phyloP scores from a whole-genome alignment of 305 asterid genomes.

The Fraxinus ornus region DNA sequence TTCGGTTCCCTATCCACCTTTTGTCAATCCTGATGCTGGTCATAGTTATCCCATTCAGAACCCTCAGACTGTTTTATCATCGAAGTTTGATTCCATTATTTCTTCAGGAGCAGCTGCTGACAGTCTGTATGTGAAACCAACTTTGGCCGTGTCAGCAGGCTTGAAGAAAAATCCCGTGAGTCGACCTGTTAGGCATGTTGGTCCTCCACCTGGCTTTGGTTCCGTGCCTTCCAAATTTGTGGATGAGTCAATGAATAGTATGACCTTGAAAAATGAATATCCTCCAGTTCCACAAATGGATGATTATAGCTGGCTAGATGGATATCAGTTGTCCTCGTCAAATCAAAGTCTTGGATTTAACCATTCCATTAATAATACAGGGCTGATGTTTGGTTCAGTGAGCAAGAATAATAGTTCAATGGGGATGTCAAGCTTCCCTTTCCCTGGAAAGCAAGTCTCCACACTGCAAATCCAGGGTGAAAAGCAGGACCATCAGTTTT shows the following conservation, averaged over 20 bases:
- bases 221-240: constrained; percentile 62
- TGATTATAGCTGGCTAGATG: constrained; percentile 90
- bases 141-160: constrained; percentile 47
- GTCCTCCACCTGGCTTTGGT: constrained; percentile 99
- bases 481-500: constrained; percentile 46
- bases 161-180: constrained; percentile 81
- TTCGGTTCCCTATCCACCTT: constrained; percentile 54
- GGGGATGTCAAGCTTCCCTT: constrained; percentile 61
- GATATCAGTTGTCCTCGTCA: constrained; percentile 60
- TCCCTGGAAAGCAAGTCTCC: constrained; percentile 79
- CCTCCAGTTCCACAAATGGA: constrained; percentile 49
- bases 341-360: constrained; percentile 51
- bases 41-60: constrained; percentile 39
- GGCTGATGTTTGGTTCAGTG: constrained; percentile 38
- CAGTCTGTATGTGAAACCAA: constrained; percentile 39
- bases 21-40: constrained; percentile 35
- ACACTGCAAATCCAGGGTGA: constrained; percentile 50
- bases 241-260: constrained; percentile 52
- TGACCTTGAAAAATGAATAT: constrained; percentile 46
- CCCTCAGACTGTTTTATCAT: constrained; percentile 45
- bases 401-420: constrained; percentile 47
- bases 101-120: constrained; percentile 46
- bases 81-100: constrained; percentile 50
- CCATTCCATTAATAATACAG: constrained; percentile 50
- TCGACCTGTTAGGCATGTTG: constrained; percentile 80